Evolutionary conservation across 805 yeast species (phyloP).

Genomic region (Myxozyma melibiosi): DNA sequence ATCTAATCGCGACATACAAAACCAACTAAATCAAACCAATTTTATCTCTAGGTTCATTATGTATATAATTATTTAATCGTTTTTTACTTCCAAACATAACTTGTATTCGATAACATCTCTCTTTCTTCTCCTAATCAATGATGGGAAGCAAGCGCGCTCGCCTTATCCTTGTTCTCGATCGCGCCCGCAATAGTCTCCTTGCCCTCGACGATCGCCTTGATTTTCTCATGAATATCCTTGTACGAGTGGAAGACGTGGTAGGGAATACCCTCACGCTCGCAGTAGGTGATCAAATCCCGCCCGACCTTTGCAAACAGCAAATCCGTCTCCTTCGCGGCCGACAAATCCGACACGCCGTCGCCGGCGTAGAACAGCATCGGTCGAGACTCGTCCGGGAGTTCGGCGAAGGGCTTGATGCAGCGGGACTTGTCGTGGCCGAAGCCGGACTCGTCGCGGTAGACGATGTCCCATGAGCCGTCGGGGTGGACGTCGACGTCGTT

Average conservation of each 20-base stretch:
- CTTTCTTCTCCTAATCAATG: not conserved
- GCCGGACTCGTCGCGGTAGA: conserved; percentile 78
- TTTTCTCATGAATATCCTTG: conserved; percentile 66
- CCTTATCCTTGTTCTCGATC: conserved; percentile 23
- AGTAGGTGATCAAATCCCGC: conserved; percentile 82
- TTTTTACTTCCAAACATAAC: no score
- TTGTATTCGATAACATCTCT: no score
- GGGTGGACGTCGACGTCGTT: conserved; percentile 65
- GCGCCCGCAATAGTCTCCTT: conserved; percentile 36
- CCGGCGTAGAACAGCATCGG: conserved; percentile 91
- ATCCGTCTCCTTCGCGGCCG: conserved; percentile 95
- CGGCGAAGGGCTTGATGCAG: conserved; percentile 60
- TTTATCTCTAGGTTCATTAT: no score
- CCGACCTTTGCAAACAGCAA: conserved; percentile 92
- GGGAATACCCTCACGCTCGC: conserved; percentile 77
- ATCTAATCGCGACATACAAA: no score
- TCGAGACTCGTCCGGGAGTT: conserved; percentile 44
- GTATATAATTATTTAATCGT: no score
- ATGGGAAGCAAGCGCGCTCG: conserved; percentile 10
- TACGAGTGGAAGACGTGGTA: conserved; percentile 81
- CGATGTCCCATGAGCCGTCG: conserved; percentile 76
- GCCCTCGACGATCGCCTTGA: conserved; percentile 57
- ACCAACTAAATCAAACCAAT: no score
- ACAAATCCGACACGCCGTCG: conserved; percentile 93
- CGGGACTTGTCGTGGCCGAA: conserved; percentile 95